phyloP scores from a whole-genome alignment of 805 yeast species.

The Saccharomycopsis schoenii region DNA sequence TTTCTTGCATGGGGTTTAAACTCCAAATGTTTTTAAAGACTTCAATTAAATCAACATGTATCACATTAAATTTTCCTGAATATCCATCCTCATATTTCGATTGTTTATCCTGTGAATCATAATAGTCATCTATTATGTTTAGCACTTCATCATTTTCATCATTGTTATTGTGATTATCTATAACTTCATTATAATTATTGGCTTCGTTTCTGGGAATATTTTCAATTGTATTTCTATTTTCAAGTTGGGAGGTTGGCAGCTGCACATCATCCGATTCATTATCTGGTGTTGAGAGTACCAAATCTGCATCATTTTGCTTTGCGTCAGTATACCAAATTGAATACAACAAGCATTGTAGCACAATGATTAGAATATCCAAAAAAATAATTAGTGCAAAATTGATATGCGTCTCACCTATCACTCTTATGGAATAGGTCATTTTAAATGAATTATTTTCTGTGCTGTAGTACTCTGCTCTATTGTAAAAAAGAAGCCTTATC shows the following conservation, averaged over 20 bases:
- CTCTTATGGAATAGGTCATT: conserved; percentile 13
- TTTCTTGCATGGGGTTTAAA: not conserved
- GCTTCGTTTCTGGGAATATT: not conserved
- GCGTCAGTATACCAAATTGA: conserved; percentile 23
- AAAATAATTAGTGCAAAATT: conserved; percentile 27
- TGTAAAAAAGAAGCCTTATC: conserved; percentile 29
- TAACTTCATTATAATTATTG: not conserved
- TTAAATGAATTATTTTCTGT: not conserved
- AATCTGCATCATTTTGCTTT: conserved; percentile 14
- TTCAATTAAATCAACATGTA: not conserved
- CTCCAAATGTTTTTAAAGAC: not conserved
- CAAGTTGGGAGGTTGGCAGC: conserved; percentile 15
- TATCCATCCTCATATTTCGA: not conserved
- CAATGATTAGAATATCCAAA: conserved; percentile 26
- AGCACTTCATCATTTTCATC: too few species aligned
- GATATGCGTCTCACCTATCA: conserved; percentile 26
- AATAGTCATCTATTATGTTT: too few species aligned
- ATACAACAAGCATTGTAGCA: conserved; percentile 25
- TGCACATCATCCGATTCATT: too few species aligned
- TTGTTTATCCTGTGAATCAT: not conserved
- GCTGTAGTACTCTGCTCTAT: conserved; percentile 19
- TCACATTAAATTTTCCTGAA: not conserved
- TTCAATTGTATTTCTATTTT: conserved; percentile 16
- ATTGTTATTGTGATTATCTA: not conserved
- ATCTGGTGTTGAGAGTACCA: not conserved